Conservation (phyloP, 257 asterid genomes). For the Cordia subcordata region DNA sequence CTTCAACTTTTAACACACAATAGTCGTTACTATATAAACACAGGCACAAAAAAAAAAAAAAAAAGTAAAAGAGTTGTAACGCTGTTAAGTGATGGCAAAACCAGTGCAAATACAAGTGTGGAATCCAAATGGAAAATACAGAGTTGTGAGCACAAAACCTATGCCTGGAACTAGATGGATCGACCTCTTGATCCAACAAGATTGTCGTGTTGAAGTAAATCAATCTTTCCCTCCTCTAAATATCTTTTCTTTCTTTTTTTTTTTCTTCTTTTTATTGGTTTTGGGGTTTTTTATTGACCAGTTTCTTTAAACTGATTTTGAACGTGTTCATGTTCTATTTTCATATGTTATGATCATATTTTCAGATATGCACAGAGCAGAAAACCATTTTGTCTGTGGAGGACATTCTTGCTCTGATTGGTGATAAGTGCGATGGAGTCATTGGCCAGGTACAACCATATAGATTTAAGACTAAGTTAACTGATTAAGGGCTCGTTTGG, state of each 20-base stretch:
- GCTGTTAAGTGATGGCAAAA: conserved; percentile 42
- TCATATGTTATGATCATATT: not conserved
- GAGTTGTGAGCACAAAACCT: conserved; percentile 85
- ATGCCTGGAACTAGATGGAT: conserved; percentile 99
- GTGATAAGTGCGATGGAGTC: conserved; percentile 84
- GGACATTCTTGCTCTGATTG: conserved; percentile 77
- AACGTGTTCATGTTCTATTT: not conserved
- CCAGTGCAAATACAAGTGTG: conserved; percentile 83
- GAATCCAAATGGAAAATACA: conserved; percentile 87
- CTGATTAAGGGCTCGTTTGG: not conserved
- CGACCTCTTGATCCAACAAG: conserved; percentile 70
- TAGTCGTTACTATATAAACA: not conserved
- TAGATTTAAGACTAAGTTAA: too few species aligned
- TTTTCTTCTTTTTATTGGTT: too few species aligned
- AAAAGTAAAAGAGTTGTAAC: not conserved
- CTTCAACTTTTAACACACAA: not conserved
- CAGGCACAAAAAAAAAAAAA: too few species aligned
- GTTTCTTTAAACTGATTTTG: not conserved
- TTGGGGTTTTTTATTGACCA: not conserved
- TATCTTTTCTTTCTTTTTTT: not conserved
- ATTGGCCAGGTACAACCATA: conserved; percentile 85
- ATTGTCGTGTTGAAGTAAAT: conserved; percentile 90
- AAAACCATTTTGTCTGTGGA: conserved; percentile 91
- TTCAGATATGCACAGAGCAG: conserved; percentile 77
- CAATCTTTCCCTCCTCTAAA: not conserved